These are phyloP conservation scores for Fusarium pseudocircinatum DNA, from an alignment of 2,329 filamentous ascomycete genomes.

Conservation along the genomic window DNA sequence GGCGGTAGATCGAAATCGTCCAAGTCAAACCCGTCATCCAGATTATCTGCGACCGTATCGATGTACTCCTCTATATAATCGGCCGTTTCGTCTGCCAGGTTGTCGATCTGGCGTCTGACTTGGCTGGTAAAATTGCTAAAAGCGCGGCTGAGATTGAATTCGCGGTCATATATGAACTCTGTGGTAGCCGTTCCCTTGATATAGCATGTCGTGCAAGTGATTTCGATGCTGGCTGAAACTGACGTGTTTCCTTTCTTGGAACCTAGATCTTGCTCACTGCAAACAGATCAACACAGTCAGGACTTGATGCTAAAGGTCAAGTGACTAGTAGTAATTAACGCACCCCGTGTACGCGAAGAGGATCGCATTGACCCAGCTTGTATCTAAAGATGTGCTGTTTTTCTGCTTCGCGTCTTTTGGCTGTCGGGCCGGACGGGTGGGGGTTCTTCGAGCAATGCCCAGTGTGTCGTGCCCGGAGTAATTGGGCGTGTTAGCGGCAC, in stretches of 20 bases:
- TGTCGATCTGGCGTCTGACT: not conserved
- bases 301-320: rapidly evolving
- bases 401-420: not conserved
- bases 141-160: not conserved
- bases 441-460: not conserved
- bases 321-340: not conserved
- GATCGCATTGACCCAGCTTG: not conserved
- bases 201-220: not conserved
- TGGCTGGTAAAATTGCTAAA: not conserved
- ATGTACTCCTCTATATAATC: not conserved
- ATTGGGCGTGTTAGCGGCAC: rapidly evolving
- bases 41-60: not conserved
- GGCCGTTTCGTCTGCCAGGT: not conserved
- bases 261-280: not conserved
- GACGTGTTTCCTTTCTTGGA: not conserved
- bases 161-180: not conserved
- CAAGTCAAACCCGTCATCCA: not conserved
- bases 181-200: not conserved
- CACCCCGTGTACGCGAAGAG: not conserved
- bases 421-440: not conserved
- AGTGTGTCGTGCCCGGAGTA: not conserved
- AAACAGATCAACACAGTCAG: not conserved
- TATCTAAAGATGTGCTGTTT: not conserved
- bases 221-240: not conserved
- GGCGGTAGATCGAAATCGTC: not conserved